Evolutionary conservation across 805 yeast genomes (phyloP).

Genomic region (Barnettozyma botsteinii): DNA sequence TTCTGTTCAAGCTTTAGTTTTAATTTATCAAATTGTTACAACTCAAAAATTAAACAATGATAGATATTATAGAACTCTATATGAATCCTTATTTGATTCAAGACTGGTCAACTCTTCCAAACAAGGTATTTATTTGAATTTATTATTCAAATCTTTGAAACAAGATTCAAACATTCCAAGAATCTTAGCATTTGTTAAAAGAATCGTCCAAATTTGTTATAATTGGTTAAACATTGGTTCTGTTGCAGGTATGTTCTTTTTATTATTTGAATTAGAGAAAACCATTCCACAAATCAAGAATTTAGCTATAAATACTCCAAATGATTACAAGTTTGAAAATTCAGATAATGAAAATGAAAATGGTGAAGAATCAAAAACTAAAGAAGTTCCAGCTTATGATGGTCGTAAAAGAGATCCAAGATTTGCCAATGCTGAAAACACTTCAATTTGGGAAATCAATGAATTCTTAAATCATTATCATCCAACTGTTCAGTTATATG

Average conservation of each 20-base stretch:
- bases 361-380: constrained; percentile 25
- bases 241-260: constrained; percentile 72
- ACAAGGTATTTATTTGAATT: constrained; percentile 85
- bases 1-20: constrained; percentile 83
- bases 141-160: constrained; percentile 78
- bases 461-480: constrained; percentile 80
- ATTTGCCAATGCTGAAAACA: constrained; percentile 74
- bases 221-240: constrained; percentile 89
- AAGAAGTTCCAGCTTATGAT: constrained; percentile 47
- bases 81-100: constrained; percentile 83
- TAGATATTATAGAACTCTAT: constrained; percentile 80
- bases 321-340: constrained; percentile 43
- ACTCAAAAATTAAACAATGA: constrained; percentile 52
- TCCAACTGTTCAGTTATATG: constrained; percentile 84
- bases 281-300: constrained; percentile 61
- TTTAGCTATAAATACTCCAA: constrained; percentile 49
- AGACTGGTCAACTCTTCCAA: constrained; percentile 83
- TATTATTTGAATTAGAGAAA: constrained; percentile 64
- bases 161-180: constrained; percentile 56
- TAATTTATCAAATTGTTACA: constrained; percentile 73
- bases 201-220: constrained; percentile 78
- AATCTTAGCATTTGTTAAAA: constrained; percentile 83
- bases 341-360: constrained; percentile 36
- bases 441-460: constrained; percentile 83
- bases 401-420: constrained; percentile 90